Evolutionary conservation across 495 filamentous ascomycete species (phyloP), one percentile per base, ranked within the genome.

Genomic region (Wilcoxina mikolae): DNA sequence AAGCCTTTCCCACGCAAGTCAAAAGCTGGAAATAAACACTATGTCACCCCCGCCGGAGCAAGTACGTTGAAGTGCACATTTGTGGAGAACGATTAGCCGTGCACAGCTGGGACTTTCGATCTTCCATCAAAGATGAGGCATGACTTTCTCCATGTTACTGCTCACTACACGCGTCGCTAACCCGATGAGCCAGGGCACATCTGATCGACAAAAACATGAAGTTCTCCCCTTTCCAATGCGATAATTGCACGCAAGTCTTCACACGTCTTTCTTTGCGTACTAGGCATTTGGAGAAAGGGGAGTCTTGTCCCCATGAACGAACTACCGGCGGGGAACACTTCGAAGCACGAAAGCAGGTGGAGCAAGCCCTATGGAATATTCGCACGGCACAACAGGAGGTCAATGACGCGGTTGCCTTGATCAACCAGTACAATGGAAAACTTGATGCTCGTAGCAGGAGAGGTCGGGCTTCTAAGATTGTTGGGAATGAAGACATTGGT

Each of bases 121-220:
- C 60, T 64, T 49, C 61, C 61, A n/a, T 64, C 61, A 43, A 60
- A 63, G 27, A 56, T 64, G 2, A 64, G 61, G 61, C 61, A 50
- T 25, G 41, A 17, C n/a, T 39, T 18, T 39, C 35, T 39, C 20
- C 35, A 39, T 39, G 1, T 39, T 39, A 15, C 11, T 11, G 11
- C 23, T 7, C 23, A 12, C 43, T 12, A 18, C 23, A 12, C 43
- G 7, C 23, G 11, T 11, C 2, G 11, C 23, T 23, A 18, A 24
- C 10, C 17, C 23, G 10, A 18, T 26, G 18, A 49, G 35, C 3
- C 15, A 64, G 60, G 24, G 54, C 48, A 12, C 61, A 64, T 50
- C 50, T 64, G 9, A 63, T 64, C 44, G 61, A 64, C 48, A 49
- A 51, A 7, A 60, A 64, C 38, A 54, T 63, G 42, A 12, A 27